Evolutionary conservation across 768 basidiomycete genomes (phyloP), one percentile per base, ranked within the genome.

Genomic region (Leccinum disarticulatum): DNA sequence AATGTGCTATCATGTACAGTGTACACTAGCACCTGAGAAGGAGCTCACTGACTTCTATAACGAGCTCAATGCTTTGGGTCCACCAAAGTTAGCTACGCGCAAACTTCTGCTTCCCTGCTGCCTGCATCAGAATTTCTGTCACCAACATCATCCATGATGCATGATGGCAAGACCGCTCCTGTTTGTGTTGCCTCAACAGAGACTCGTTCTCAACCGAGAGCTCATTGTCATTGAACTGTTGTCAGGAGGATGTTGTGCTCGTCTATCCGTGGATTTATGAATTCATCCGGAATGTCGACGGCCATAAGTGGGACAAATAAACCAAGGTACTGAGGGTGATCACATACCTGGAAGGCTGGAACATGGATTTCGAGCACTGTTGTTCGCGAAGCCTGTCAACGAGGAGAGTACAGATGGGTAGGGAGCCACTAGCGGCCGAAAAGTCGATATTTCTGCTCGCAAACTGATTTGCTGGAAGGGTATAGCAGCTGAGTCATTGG

Each of bases 341-440:
- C 35, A 53, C 46, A 25, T 33, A 55, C 58, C 43, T 63, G 10
- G 22, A 22, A 22, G 22, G 22, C 22, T 22, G 22, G 57, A 62
- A 22, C 63, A 52, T 1, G 52, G 57, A 9, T 64, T 63, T 35
- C 38, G 22, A n/a, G 55, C 56, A 4, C 38, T 64, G 8, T 43
- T 56, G 28, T 60, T 64, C 13, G 41, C n/a, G 11, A 52, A 60
- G 19, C 25, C 25, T 25, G 19, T 35, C 52, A 31, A 6, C 35
- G 25, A 15, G 14, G 15, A 22, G 25, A 25, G 48, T 46, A 63
- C 73, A 75, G 65, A 19, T 66, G 61, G 47, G 36, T 63, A 19
- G 62, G 2, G 25, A 25, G 25, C 25, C 25, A 25, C 25, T 25
- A 27, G 27, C 59, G 17, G 14, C 61, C 2, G 55, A 53, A 4